Evolutionary conservation across 1,139 yeast genomes (phyloP), one percentile per base, ranked within the genome.

Genomic region (Nakaseomyces kungkrabaensis): DNA sequence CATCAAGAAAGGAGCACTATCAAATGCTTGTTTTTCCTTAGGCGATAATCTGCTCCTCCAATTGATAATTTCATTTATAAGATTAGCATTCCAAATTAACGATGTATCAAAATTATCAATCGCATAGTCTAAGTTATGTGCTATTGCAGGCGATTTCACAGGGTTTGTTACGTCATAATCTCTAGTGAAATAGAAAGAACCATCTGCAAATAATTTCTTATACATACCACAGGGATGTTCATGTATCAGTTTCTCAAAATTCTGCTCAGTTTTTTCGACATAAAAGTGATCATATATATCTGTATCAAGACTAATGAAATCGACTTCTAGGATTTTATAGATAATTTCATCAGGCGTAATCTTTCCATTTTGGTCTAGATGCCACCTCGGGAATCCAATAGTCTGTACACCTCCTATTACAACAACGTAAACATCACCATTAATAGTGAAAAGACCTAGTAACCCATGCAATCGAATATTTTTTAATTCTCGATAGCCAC

Each of bases 1-100:
- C 0, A 79, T 73, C 37, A 82, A 61, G 55, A 85, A 81, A 22
- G 78, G 79, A 0, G 82, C 75, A 11, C 63, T 59, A 58, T 84
- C 90, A 55, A 83, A 79, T 7, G 59, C 63, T 3, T 60, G 59
- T 49, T 74, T 72, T 56, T 82, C 89, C 10, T 67, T 65, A 9
- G 66, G 62, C 1, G 81, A 70, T 32, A 85, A 68, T 45, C 86
- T 63, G 47, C 73, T 73, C 49, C 92, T 68, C 65, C 85, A 82
- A 40, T 74, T 76, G 2, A 82, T 69, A 34, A 85, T 65, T 55
- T 82, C 86, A 9, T 72, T 66, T 36, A 78, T 73, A 73, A 84
- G 71, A 57, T 73, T 77, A 17, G 72, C 66, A 60, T 85, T 85
- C 92, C 94, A 85, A 56, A 81, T 72, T 59, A 79, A 83, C 47